Evolutionary conservation across 169 alveolate genomes (phyloP), one percentile per base, ranked within the genome.

Genomic region (Plasmodium yoelii): DNA sequence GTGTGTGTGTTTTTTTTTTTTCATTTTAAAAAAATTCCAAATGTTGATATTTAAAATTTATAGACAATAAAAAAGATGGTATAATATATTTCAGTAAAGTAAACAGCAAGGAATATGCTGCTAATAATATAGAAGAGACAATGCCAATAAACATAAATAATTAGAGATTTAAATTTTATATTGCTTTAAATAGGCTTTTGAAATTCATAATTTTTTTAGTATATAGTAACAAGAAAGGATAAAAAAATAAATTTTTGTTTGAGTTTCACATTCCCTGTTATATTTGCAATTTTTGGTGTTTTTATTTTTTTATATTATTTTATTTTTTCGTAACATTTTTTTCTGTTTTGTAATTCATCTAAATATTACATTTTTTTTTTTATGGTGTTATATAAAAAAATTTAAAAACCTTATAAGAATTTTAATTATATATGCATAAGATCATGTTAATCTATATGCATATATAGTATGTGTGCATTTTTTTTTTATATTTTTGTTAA

Each of bases 31-130:
- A 12, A 13, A 12, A 28, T 13, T 1, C 1, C 9, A 64, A 28
- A 64, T 64, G 1, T n/a, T n/a, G 12, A 28, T 39, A 64, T 77
- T 63, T 55, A 47, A 7, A 13, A 15, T 24, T 44, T 64, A 34
- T 24, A 80, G 89, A 80, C 59, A 80, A 80, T 59, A 64, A 77
- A 28, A 63, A 39, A 80, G 89, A 77, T 42, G 89, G 65, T 46
- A 77, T 75, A 13, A 80, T 80, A 64, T 49, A 80, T 80, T 80
- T 80, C 60, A 51, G 28, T 28, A 80, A 80, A 61, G 39, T 60
- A 18, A 24, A 80, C 42, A 63, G 26, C 55, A 49, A 80, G 39
- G 89, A 53, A 19, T 64, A 64, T 59, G 53, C 34, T 46, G 89
- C 15, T 8, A 65, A 64, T 26, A 13, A 69, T 22, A n/a, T 55